Percentiles rank a stretch among this genome's conserved stretches.
Conservation (phyloP, 768 basidiomycete species). For the Lyophyllum atratum region DNA sequence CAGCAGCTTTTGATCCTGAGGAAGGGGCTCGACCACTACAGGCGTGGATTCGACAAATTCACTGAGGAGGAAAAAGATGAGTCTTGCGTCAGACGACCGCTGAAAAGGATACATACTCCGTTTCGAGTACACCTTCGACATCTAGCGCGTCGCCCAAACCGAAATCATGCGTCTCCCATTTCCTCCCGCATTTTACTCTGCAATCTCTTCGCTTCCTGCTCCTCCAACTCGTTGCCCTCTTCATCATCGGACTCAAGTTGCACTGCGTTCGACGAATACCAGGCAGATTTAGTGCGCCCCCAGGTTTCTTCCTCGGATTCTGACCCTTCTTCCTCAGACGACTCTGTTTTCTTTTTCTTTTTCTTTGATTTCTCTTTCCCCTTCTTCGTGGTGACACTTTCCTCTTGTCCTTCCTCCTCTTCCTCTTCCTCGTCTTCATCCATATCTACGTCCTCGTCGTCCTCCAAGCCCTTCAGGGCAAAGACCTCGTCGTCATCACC, state of each 20-base stretch:
- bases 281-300: slow-evolving; percentile 78
- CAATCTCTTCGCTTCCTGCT: slow-evolving; percentile 80
- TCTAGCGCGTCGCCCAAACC: slow-evolving; percentile 70
- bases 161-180: slow-evolving; percentile 80
- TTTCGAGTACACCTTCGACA: slow-evolving; percentile 26
- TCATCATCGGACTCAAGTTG: slow-evolving; percentile 85
- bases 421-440: slow-evolving; percentile 40
- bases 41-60: slow-evolving; percentile 38
- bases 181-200: slow-evolving; percentile 74
- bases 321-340: slow-evolving; percentile 32
- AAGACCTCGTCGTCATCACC: slow-evolving; percentile 85
- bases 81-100: neutral
- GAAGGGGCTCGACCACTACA: slow-evolving; percentile 36
- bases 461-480: slow-evolving; percentile 59
- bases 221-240: slow-evolving; percentile 86
- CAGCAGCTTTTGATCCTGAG: slow-evolving; percentile 59
- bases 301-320: slow-evolving; percentile 67
- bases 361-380: slow-evolving; percentile 24
- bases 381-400: slow-evolving; percentile 15
- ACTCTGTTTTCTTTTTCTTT: slow-evolving; percentile 18
- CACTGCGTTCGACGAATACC: slow-evolving; percentile 86
- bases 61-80: slow-evolving; percentile 23
- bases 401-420: slow-evolving; percentile 26
- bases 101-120: slow-evolving; percentile 30
- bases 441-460: slow-evolving; percentile 39